Evolutionary conservation across 2,329 filamentous ascomycete genomes (phyloP).

Genomic region (Pyricularia pennisetigena): DNA sequence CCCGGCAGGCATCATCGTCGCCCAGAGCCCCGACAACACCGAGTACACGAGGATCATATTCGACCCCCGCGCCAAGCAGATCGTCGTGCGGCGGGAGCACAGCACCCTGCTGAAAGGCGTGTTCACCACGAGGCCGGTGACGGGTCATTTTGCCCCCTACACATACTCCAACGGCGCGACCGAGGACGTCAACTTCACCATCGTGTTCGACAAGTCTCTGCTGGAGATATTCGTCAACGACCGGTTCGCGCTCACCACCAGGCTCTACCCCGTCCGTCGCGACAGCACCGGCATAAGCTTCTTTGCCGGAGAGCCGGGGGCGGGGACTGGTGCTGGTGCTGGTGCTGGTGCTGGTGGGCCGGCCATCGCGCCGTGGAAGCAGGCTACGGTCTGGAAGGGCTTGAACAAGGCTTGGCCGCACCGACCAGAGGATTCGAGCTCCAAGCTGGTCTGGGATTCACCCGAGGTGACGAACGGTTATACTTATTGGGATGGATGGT

Average conservation of each 20-base stretch:
- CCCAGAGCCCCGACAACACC: neutral
- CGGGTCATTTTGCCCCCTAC: neutral
- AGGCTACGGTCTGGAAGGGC: no score
- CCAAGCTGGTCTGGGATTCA: no score
- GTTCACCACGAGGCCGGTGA: neutral
- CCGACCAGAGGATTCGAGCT: no score
- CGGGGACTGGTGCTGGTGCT: no score
- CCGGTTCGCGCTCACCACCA: neutral
- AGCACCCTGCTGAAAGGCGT: neutral
- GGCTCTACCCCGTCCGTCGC: neutral
- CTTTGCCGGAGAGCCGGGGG: neutral
- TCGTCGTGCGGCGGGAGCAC: neutral
- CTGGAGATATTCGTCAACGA: conserved; percentile 2
- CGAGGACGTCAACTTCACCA: neutral
- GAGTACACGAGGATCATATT: neutral
- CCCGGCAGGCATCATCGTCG: neutral
- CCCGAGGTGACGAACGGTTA: no score
- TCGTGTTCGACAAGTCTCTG: neutral
- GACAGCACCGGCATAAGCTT: conserved; percentile 2
- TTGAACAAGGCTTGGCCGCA: no score
- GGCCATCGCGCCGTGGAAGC: no score
- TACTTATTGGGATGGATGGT: no score
- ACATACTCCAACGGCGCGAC: neutral
- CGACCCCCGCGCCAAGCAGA: neutral
- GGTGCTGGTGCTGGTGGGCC: no score